Percentiles rank a stretch among this genome's conserved stretches.
Conservation (phyloP, 2,329 filamentous ascomycete genomes). For the Sclerotinia nivalis region DNA sequence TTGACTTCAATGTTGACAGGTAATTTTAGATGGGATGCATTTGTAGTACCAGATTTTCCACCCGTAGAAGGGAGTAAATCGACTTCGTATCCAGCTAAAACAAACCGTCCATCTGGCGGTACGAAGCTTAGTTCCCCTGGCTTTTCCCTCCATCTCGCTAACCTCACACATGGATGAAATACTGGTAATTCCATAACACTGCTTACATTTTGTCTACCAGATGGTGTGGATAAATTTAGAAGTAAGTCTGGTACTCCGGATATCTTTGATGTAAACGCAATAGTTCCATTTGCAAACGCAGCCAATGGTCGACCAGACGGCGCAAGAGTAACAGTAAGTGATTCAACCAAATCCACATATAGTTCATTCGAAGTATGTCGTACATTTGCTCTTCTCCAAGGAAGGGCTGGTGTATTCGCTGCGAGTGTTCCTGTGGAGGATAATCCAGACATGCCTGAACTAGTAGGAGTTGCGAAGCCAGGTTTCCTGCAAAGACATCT, state of each 20-base stretch:
- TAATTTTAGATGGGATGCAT: constrained; percentile 66
- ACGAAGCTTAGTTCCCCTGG: constrained; percentile 95
- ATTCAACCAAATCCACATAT: constrained; percentile 94
- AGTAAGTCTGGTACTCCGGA: constrained; percentile 92
- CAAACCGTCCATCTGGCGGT: constrained; percentile 90
- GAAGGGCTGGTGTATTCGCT: constrained; percentile 60
- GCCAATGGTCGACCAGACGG: constrained; percentile 86
- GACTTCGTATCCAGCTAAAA: constrained; percentile 91
- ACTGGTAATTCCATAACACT: constrained; percentile 83
- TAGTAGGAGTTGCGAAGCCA: constrained; percentile 37
- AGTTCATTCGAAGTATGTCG: constrained; percentile 95
- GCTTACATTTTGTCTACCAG: constrained; percentile 73
- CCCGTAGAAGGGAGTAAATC: constrained; percentile 76
- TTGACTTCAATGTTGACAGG: constrained; percentile 81
- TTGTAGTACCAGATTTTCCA: constrained; percentile 55
- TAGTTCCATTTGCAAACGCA: constrained; percentile 86
- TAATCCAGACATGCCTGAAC: constrained; percentile 40
- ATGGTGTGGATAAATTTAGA: constrained; percentile 75
- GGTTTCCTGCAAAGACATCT: constrained; percentile 34
- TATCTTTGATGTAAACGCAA: constrained; percentile 93
- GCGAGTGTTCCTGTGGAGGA: constrained; percentile 40
- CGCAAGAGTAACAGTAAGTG: constrained; percentile 81
- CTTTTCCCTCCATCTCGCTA: constrained; percentile 85
- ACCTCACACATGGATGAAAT: constrained; percentile 91
- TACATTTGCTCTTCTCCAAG: constrained; percentile 90